phyloP scores from a whole-genome alignment of 2,329 filamentous ascomycete species.

The Huntiella abstrusa region DNA sequence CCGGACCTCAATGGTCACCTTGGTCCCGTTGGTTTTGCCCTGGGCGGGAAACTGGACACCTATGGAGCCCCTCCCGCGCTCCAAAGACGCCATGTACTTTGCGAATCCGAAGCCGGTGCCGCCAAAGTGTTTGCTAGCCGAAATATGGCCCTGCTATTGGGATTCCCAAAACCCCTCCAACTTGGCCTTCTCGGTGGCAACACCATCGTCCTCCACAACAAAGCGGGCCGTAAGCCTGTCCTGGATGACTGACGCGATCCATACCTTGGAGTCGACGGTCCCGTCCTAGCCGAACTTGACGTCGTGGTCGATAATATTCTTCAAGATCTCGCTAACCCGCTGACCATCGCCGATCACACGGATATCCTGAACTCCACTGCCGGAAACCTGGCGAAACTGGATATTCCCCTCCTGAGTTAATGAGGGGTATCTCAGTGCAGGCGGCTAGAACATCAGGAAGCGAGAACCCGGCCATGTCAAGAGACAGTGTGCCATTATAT shows the following conservation, averaged over 20 bases:
- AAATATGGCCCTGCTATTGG: slow-evolving; percentile 66
- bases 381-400: slow-evolving; percentile 47
- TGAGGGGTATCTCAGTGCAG: slow-evolving; percentile 72
- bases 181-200: slow-evolving; percentile 64
- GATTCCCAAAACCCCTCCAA: slow-evolving; percentile 56
- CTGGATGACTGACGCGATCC: slow-evolving; percentile 41
- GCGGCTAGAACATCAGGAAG: slow-evolving; percentile 55
- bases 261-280: slow-evolving; percentile 45
- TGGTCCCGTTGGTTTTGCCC: slow-evolving; percentile 44
- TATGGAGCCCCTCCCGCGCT: slow-evolving; percentile 64
- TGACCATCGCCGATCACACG: slow-evolving; percentile 77
- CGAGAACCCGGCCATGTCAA: slow-evolving; percentile 66
- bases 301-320: slow-evolving; percentile 58
- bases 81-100: slow-evolving; percentile 63
- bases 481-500: slow-evolving; percentile 56
- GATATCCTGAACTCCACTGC: slow-evolving; percentile 35
- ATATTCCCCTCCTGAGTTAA: slow-evolving; percentile 70
- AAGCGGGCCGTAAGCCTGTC: slow-evolving; percentile 53
- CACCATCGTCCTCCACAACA: slow-evolving; percentile 57
- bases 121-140: slow-evolving; percentile 59
- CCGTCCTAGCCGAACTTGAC: slow-evolving; percentile 58
- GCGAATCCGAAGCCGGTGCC: slow-evolving; percentile 62
- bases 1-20: slow-evolving; percentile 57
- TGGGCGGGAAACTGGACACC: slow-evolving; percentile 38
- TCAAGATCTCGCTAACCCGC: slow-evolving; percentile 65